Base-by-base conservation (phyloP, 2,329 filamentous ascomycete species). In the Setomelanomma holmii region DNA sequence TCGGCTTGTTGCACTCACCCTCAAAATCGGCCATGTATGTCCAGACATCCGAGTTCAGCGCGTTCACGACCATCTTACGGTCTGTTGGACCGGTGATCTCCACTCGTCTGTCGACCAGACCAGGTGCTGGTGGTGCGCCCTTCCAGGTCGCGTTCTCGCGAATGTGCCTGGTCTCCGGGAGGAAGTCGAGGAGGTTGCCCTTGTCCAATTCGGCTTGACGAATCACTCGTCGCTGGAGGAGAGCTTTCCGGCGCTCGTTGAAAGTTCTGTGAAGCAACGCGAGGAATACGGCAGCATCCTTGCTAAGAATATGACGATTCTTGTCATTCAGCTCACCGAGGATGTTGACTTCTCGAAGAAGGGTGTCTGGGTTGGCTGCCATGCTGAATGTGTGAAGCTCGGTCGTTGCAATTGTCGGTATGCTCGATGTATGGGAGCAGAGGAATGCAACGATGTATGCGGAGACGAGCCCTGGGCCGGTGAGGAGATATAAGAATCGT, bases 21-120 rank as follows among this genome's bases (percentile, higher is more conserved):
- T 99, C 95, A 64, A 99, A 96, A 78, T 99, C 95, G 41, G 95
- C 95, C 95, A 99, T 99, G 72, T 98, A 99, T 50, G 93, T 98
- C 89, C 90, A 98, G 20, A 98, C 95, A 70, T 98, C 86, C 40
- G 93, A 89, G 78, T 98, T 99, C 74, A 98, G 74, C 8, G 95
- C 95, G 76, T 99, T 99, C 58, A 98, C 91, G 41, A 98, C 92
- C 95, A 99, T 99, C 85, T 98, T 99, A 64, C 95, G 86, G 78
- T 98, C 95, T 5, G 93, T 97, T 1, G 95, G 95, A 7, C 95
- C 95, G 4, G 95, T 99, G 71, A 98, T 99, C 82, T 99, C 95
- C 24, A 97, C 90, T 56, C 95, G 87, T 61, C 95, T 89, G 80
- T 99, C 95, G 39, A 96, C 87, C 49, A 98, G 84, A 52, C 95